Base-by-base conservation (phyloP, 169 alveolate species). In the Eimeria sp. region DNA sequence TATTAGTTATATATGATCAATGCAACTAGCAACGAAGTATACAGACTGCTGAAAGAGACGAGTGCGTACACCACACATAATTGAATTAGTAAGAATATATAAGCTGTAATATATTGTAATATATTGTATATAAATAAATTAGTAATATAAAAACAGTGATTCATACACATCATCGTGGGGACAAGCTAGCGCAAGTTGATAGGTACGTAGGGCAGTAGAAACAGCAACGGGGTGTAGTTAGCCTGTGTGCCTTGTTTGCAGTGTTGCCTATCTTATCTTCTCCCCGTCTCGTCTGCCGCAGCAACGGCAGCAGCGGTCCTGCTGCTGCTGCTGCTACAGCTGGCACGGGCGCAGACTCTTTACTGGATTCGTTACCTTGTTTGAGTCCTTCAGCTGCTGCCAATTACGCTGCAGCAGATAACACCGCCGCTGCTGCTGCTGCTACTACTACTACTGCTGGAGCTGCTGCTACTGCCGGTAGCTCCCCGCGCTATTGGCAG, bases 261-360 rank as follows among this genome's bases (percentile, higher is more conserved):
- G 57, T 45, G 63, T 47, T 45, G 63, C 88, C 57, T 18, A 11
- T 47, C 40, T 47, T 45, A 11, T 22, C 65, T 47, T n/a, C 65
- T 4, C 88, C 57, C 57, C 88, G 65, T n/a, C 57, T 10, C 10
- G 18, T 47, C 5, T 27, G 34, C 13, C 88, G 88, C 57, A 45
- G 65, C 88, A 40, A 22, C 88, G 25, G 88, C 88, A 47, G 63
- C 88, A 47, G 27, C 88, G 57, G 14, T 25, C 88, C 61, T 76
- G 65, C 65, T 40, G 88, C 57, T 45, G n/a, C 86, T 40, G 88
- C 88, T 43, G 40, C 40, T 34, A 34, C 40, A 34, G 63, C 88
- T 40, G 57, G 57, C n/a, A 43, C 11, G 43, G 49, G 88, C 5
- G 14, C 67, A 16, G 67, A 58, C 25, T 58, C 67, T 14, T 58